Percentiles rank a stretch among this genome's conserved stretches.
Conservation (phyloP, 768 basidiomycete species). For the Mycena polygramma region DNA sequence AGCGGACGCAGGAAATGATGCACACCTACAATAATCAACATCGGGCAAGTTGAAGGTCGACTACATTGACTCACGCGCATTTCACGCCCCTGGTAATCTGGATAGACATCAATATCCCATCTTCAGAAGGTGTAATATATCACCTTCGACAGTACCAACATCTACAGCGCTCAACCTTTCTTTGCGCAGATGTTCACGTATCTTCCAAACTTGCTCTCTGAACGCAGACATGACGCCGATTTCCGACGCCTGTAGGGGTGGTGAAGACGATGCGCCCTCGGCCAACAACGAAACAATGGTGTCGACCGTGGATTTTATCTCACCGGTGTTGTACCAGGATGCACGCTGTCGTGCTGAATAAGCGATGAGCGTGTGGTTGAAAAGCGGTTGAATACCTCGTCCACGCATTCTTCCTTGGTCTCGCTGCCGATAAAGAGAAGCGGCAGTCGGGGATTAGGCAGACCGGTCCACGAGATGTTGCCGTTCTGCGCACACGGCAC, state of each 20-base stretch:
- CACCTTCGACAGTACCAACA: constrained; percentile 66
- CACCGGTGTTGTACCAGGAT: constrained; percentile 64
- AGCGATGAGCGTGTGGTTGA: background rate
- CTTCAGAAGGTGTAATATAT: background rate
- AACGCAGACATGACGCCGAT: constrained; percentile 68
- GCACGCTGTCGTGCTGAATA: constrained; percentile 48
- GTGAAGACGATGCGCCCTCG: constrained; percentile 51
- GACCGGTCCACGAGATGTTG: constrained; percentile 54
- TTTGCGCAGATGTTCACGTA: constrained; percentile 59
- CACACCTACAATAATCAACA: constrained; percentile 43
- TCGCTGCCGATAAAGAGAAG: constrained; percentile 61
- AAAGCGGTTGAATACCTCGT: constrained; percentile 51
- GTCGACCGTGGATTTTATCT: constrained; percentile 57
- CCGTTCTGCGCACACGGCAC: constrained; percentile 62
- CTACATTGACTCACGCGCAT: constrained; percentile 47
- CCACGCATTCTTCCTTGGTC: constrained; percentile 57
- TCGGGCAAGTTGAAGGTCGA: background rate
- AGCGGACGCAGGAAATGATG: constrained; percentile 66
- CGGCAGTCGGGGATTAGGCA: constrained; percentile 55
- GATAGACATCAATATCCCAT: constrained; percentile 1
- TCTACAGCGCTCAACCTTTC: constrained; percentile 58
- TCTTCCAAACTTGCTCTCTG: constrained; percentile 66
- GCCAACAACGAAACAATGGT: constrained; percentile 55
- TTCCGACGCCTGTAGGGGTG: constrained; percentile 55
- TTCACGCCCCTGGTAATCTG: constrained; percentile 66